Percentiles rank a stretch among this genome's conserved stretches.
Conservation (phyloP, 2,329 filamentous ascomycete species). For the Paecilomyces dactylethromorphus region DNA sequence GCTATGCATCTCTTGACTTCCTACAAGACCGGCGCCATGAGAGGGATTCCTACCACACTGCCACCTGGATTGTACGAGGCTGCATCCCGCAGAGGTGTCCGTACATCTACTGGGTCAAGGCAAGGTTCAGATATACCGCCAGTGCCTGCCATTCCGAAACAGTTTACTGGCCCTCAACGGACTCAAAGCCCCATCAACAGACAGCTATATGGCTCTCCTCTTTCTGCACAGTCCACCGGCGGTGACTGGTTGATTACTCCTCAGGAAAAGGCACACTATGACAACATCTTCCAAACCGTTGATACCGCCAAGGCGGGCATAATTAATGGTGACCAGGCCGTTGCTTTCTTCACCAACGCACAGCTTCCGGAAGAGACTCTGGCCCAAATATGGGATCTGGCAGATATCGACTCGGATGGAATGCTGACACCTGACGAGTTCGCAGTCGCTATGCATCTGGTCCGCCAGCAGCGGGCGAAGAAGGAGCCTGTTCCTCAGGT, state of each 20-base stretch:
- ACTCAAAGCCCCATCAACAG: constrained; percentile 56
- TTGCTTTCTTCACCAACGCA: constrained; percentile 89
- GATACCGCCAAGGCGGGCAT: constrained; percentile 75
- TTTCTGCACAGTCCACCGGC: constrained; percentile 50
- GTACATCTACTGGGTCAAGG: constrained; percentile 46
- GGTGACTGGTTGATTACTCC: constrained; percentile 77
- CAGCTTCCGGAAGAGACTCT: constrained; percentile 80
- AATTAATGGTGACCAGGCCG: constrained; percentile 90
- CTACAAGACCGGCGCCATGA: constrained; percentile 75
- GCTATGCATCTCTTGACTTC: constrained; percentile 96
- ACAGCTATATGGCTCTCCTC: constrained; percentile 43
- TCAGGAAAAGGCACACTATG: constrained; percentile 80
- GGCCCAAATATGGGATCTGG: constrained; percentile 94
- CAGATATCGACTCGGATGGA: constrained; percentile 87
- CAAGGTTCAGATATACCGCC: constrained; percentile 45
- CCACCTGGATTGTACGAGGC: constrained; percentile 87
- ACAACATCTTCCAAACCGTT: constrained; percentile 74
- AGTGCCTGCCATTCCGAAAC: constrained; percentile 68
- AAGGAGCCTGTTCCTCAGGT: constrained; percentile 65
- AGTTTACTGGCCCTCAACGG: constrained; percentile 59
- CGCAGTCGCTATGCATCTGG: constrained; percentile 94
- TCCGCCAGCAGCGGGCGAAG: constrained; percentile 77
- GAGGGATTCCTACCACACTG: constrained; percentile 70
- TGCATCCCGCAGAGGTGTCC: constrained; percentile 61
- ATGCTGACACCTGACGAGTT: constrained; percentile 84